Evolutionary conservation across 768 basidiomycete genomes (phyloP).

Genomic region (Lactifluus echinatus): DNA sequence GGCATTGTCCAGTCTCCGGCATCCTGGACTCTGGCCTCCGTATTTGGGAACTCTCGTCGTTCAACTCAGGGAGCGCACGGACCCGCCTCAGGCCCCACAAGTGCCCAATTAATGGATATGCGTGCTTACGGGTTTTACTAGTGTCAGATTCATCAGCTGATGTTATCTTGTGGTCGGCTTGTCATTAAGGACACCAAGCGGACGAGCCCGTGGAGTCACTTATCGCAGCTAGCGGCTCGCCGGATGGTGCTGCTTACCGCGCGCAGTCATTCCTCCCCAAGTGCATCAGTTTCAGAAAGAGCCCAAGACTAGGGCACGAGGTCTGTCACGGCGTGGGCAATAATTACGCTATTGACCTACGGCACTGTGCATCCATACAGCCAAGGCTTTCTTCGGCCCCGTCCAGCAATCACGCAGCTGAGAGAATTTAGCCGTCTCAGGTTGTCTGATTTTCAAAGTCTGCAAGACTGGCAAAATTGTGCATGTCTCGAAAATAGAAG

Average conservation of each 20-base stretch:
- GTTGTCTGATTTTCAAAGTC: no score
- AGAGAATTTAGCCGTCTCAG: not conserved
- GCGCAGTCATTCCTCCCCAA: not conserved
- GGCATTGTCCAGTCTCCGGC: not conserved
- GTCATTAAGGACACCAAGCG: not conserved
- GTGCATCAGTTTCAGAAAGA: not conserved
- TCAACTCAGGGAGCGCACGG: not conserved
- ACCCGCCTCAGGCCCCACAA: slow-evolving; percentile 9
- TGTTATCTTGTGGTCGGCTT: not conserved
- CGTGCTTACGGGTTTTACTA: not conserved
- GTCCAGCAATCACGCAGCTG: not conserved
- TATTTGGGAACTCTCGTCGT: slow-evolving; percentile 10
- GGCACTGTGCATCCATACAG: not conserved
- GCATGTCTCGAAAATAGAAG: no score
- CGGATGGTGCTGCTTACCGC: not conserved
- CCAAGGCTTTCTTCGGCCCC: not conserved
- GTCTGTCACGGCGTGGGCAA: not conserved
- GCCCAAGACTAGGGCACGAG: not conserved
- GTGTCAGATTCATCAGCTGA: slow-evolving; percentile 11
- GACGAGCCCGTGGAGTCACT: slow-evolving; percentile 3
- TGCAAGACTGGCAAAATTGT: no score
- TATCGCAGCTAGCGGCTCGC: not conserved
- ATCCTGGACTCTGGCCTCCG: slow-evolving; percentile 3
- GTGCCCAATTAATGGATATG: not conserved
- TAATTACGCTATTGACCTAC: not conserved